Evolutionary conservation across 345 rosid genomes (phyloP).

Genomic region (Lepidium didymum): DNA sequence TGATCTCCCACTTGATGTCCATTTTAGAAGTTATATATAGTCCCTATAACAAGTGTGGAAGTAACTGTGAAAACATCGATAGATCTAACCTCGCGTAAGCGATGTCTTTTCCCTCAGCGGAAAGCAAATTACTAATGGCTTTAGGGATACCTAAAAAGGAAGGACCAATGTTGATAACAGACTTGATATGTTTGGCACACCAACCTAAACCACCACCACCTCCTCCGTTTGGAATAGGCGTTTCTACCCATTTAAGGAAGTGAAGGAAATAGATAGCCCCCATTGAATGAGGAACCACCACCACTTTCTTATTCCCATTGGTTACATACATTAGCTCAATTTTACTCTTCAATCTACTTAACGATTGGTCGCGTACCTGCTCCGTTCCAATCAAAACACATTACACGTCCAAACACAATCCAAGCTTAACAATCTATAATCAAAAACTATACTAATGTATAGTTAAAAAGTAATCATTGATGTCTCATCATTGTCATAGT

Average conservation of each 20-base stretch:
- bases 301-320: constrained; percentile 60
- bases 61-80: not conserved
- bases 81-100: constrained; percentile 44
- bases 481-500: not conserved
- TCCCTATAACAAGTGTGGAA: not conserved
- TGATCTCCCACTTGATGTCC: not conserved
- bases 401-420: constrained; percentile 8
- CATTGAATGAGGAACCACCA: constrained; percentile 82
- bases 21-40: not conserved
- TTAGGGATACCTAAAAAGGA: constrained; percentile 67
- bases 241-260: constrained; percentile 81
- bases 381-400: constrained; percentile 13
- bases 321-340: constrained; percentile 61
- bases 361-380: constrained; percentile 65
- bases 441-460: not conserved
- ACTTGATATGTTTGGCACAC: constrained; percentile 65
- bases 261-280: constrained; percentile 71
- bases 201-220: constrained; percentile 64
- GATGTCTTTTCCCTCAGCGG: constrained; percentile 51
- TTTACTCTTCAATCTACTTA: constrained; percentile 69
- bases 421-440: not conserved
- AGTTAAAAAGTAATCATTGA: not conserved
- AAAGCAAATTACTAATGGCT: constrained; percentile 47
- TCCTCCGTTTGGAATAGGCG: constrained; percentile 52
- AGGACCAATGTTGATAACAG: constrained; percentile 61